phyloP scores from a whole-genome alignment of 768 basidiomycete species.

The Paxillus ammoniavirescens region DNA sequence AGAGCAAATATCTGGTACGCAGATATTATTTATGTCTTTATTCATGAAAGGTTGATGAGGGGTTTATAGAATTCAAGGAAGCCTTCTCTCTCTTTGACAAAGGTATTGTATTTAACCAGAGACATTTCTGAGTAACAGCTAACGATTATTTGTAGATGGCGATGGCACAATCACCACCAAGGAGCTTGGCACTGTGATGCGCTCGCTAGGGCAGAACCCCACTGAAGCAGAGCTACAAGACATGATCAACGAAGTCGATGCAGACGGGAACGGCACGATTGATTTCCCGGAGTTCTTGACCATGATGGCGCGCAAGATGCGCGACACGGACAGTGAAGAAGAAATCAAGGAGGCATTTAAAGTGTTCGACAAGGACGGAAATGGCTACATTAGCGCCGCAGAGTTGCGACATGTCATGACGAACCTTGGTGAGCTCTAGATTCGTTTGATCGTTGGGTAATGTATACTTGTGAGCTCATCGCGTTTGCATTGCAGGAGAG shows the following conservation, averaged over 20 bases:
- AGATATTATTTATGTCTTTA: neutral
- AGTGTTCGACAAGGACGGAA: slow-evolving; percentile 95
- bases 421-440: slow-evolving; percentile 61
- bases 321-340: slow-evolving; percentile 89
- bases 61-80: slow-evolving; percentile 89
- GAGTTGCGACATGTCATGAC: slow-evolving; percentile 93
- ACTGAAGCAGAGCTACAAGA: slow-evolving; percentile 90
- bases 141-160: slow-evolving; percentile 52
- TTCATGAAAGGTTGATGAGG: slow-evolving; percentile 2
- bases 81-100: slow-evolving; percentile 98
- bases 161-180: slow-evolving; percentile 91
- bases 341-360: slow-evolving; percentile 97
- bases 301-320: slow-evolving; percentile 88
- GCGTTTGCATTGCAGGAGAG: slow-evolving; percentile 52
- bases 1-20: slow-evolving; percentile 91
- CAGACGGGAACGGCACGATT: slow-evolving; percentile 85
- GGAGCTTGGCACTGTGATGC: slow-evolving; percentile 93
- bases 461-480: slow-evolving; percentile 2
- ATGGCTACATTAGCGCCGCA: slow-evolving; percentile 82
- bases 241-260: slow-evolving; percentile 95
- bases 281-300: slow-evolving; percentile 84
- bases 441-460: neutral
- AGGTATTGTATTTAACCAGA: slow-evolving; percentile 42
- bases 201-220: slow-evolving; percentile 89
- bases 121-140: neutral